A percentile compares a stretch with the other conserved stretches of the same genome.
Evolutionary conservation across 768 basidiomycete species (phyloP).

Genomic region (Pulveroboletus ravenelii): DNA sequence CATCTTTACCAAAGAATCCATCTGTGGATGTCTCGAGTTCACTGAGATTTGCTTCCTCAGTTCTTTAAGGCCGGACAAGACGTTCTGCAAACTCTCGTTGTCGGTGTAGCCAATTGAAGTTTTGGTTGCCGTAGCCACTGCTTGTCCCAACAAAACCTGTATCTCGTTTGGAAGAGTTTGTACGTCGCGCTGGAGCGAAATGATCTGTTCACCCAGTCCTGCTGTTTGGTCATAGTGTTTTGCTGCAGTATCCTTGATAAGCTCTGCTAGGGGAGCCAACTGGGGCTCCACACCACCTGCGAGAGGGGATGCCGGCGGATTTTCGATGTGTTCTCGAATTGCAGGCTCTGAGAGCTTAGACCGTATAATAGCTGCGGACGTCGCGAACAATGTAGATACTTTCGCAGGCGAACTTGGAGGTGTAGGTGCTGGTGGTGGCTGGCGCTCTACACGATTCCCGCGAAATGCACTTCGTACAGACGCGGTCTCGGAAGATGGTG

Average conservation of each 20-base stretch:
- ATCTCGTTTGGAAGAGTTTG: conserved; percentile 27
- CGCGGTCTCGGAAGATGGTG: conserved; percentile 2
- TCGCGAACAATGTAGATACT: background rate
- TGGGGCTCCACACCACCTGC: conserved; percentile 11
- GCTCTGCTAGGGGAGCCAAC: conserved; percentile 28
- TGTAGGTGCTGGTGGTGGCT: background rate
- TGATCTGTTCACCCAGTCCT: conserved; percentile 31
- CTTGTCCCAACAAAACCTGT: conserved; percentile 11
- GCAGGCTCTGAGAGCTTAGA: conserved; percentile 20
- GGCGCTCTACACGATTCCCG: conserved; percentile 1
- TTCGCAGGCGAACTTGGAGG: conserved; percentile 13
- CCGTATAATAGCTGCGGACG: conserved; percentile 5
- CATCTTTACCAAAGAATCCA: conserved; percentile 27
- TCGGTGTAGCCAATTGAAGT: background rate
- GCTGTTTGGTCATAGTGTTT: conserved; percentile 35
- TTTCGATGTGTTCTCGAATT: conserved; percentile 16
- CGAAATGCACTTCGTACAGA: conserved; percentile 25
- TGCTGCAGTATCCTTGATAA: conserved; percentile 33
- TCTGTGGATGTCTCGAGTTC: conserved; percentile 6
- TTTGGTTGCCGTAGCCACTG: conserved; percentile 1
- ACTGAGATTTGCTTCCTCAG: conserved; percentile 13
- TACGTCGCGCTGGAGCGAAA: conserved; percentile 30
- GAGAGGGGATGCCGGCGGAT: conserved; percentile 9
- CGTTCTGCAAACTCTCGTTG: background rate
- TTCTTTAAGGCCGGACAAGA: conserved; percentile 16